Evolutionary conservation across 768 basidiomycete genomes (phyloP).

Genomic region (Mrakia frigida): DNA sequence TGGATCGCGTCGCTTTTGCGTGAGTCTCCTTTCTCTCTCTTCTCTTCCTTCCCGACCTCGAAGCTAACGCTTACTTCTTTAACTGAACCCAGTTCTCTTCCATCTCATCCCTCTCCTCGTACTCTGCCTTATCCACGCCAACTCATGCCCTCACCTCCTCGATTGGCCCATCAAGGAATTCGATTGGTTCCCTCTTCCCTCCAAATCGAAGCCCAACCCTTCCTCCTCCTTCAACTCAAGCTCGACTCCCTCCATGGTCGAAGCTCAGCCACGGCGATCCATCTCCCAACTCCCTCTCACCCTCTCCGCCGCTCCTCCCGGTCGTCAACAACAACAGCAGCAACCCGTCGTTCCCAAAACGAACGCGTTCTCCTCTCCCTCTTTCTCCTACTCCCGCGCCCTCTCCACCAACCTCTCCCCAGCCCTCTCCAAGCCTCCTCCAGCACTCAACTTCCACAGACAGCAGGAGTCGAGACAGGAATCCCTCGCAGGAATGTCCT

Average conservation of each 20-base stretch:
- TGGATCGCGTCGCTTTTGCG: neutral
- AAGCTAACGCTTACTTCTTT: neutral
- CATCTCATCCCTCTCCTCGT: conserved; percentile 9
- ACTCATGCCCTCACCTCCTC: conserved; percentile 10
- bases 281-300: conserved; percentile 6
- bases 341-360: neutral
- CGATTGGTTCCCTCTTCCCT: conserved; percentile 13
- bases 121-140: conserved; percentile 6
- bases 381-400: neutral
- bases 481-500: neutral
- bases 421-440: neutral
- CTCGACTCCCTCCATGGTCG: neutral
- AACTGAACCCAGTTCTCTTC: neutral
- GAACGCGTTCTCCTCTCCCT: neutral
- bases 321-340: neutral
- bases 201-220: neutral
- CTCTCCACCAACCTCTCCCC: neutral
- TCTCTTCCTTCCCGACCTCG: neutral
- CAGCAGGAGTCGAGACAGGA: neutral
- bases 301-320: neutral
- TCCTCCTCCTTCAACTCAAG: neutral
- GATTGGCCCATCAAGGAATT: conserved; percentile 11
- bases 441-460: neutral
- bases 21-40: neutral
- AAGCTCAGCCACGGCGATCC: neutral